Evolutionary conservation across 2,329 filamentous ascomycete genomes (phyloP).

Genomic region (Cladophialophora carrionii): DNA sequence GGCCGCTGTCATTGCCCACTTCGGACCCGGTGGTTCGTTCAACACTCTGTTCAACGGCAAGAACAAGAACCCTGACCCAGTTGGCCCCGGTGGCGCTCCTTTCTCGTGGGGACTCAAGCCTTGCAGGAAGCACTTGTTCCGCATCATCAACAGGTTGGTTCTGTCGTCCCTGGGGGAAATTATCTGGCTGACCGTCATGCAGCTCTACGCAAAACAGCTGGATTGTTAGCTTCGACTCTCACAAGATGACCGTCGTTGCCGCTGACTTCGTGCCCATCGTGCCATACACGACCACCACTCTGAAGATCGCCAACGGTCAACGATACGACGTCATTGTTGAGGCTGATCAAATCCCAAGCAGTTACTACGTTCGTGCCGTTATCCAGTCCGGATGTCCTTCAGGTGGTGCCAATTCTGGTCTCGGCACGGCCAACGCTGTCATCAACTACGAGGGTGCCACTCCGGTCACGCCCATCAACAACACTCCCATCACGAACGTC

Average conservation of each 20-base stretch:
- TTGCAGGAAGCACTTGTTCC: constrained; percentile 44
- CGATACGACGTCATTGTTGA: constrained; percentile 46
- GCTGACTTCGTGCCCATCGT: constrained; percentile 36
- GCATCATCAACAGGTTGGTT: constrained; percentile 42
- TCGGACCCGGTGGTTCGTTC: constrained; percentile 32
- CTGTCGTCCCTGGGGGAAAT: too few relatives aligned
- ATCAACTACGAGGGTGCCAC: constrained; percentile 39
- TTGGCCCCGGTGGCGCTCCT: constrained; percentile 27
- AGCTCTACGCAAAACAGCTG: constrained; percentile 55
- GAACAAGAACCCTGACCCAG: constrained; percentile 33
- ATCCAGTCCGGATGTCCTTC: constrained; percentile 36
- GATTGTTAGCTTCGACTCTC: constrained; percentile 58
- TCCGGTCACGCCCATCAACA: constrained; percentile 29
- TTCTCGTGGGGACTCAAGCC: constrained; percentile 37
- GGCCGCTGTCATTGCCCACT: constrained; percentile 32
- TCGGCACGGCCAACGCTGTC: constrained; percentile 37
- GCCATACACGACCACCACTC: constrained; percentile 45
- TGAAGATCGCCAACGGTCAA: constrained; percentile 48
- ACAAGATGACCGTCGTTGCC: constrained; percentile 57
- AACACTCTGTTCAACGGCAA: constrained; percentile 40
- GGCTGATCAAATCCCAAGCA: constrained; percentile 29
- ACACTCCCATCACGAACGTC: constrained; percentile 31
- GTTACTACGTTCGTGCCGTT: constrained; percentile 36
- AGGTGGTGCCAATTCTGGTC: constrained; percentile 32
- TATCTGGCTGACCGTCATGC: constrained; percentile 4